Percentiles rank a stretch among this genome's conserved stretches.
Conservation (phyloP, 2,329 filamentous ascomycete species). For the Ascosphaera apis region DNA sequence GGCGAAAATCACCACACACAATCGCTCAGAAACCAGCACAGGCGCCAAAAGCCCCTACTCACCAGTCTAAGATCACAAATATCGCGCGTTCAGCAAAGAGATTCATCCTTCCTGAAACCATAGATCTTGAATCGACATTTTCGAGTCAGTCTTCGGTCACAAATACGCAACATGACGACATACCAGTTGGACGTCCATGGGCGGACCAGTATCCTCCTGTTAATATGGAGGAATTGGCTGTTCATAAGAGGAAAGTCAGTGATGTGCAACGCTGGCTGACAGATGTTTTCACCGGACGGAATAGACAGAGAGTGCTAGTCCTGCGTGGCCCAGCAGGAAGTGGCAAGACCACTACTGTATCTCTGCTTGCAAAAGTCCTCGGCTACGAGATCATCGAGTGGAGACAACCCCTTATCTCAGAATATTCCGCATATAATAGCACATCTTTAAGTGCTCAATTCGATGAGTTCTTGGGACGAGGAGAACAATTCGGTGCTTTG, state of each 20-base stretch:
- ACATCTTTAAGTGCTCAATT: conserved; percentile 59
- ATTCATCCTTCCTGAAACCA: conserved; percentile 1
- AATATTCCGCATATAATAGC: conserved; percentile 36
- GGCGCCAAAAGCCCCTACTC: too few species aligned
- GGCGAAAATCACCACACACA: too few species aligned
- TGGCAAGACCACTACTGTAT: conserved; percentile 76
- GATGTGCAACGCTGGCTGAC: conserved; percentile 72
- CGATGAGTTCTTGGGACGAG: conserved; percentile 69
- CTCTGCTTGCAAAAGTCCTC: conserved; percentile 55
- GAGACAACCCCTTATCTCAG: conserved; percentile 53
- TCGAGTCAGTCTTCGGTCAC: too few species aligned
- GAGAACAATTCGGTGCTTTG: conserved; percentile 57
- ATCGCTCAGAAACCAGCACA: too few species aligned
- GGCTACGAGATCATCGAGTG: conserved; percentile 63
- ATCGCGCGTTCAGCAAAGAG: too few species aligned
- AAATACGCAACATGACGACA: too few species aligned
- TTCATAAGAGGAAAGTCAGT: conserved; percentile 81
- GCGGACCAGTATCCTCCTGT: conserved; percentile 59
- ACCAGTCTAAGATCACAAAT: too few species aligned
- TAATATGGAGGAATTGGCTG: conserved; percentile 61
- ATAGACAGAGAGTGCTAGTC: conserved; percentile 46
- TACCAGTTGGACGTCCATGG: conserved; percentile 74
- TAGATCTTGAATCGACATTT: conserved; percentile 4
- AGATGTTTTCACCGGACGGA: conserved; percentile 40
- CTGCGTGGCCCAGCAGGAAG: conserved; percentile 79